Evolutionary conservation across 2,329 filamentous ascomycete species (phyloP), one percentile per base, ranked within the genome.

Genomic region (Botrytis sinoallii): DNA sequence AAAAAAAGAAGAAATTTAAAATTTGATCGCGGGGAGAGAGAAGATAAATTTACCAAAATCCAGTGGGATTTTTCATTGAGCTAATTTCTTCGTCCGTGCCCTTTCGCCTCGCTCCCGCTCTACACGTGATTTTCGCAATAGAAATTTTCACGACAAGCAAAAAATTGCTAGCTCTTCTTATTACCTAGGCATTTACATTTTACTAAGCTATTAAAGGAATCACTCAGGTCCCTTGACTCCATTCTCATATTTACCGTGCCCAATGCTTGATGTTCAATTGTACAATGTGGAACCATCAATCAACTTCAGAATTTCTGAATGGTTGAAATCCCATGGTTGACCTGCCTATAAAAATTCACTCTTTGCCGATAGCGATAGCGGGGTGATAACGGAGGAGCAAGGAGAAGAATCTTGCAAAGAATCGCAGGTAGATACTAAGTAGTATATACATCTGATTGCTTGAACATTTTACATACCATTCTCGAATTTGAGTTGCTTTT

Each of bases 21-120:
- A 46, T 46, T 67, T 66, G 64, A 75, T 71, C 55, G 75, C 74
- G 75, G 75, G 75, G 74, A 75, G 74, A 59, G 35, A 69, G 38
- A 42, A 69, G 66, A 69, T 69, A 40, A 69, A 69, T 32, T 57
- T 42, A 38, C 66, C 66, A 68, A 69, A 69, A 69, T 20, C 48
- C 48, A 69, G 66, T 69, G 66, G 35, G 66, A 69, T 69, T 69
- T 69, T 69, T 69, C 38, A 52, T 42, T 69, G 22, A 69, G 66
- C 66, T 69, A 69, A 69, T 25, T 69, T 57, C 18, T 29, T 22
- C 12, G 66, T 69, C 66, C 66, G 66, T 69, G 66, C 66, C 25
- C 40, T 32, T 42, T 69, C 66, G 66, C 66, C 66, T 69, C 48
- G 66, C 66, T 69, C 66, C 38, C 35, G 32, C 18, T 25, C 9